Evolutionary conservation across 202 grass and related monocot genomes (phyloP), one percentile per base, ranked within the genome.

Genomic region (Schoenoplectus tabernaemontani): DNA sequence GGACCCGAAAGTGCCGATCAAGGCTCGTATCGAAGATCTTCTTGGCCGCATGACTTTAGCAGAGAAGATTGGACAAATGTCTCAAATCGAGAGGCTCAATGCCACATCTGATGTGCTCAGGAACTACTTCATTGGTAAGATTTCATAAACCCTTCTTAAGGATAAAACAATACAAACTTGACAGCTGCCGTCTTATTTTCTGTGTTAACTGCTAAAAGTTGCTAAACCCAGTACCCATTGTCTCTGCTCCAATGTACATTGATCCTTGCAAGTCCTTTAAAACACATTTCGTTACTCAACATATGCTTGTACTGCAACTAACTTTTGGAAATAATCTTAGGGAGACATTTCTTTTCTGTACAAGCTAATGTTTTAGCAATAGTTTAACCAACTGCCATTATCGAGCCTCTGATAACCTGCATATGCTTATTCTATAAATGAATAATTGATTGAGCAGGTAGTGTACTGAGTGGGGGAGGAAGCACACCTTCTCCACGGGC

Each of bases 21-120:
- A 66, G 11, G 87, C 64, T 84, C 89, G 89, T 76, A 79, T 91
- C 15, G 15, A 80, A 10, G 92, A 95, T 78, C 84, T 95, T 39
- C 77, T 95, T 10, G 1, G 75, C 37, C 75, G 87, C 8, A 95
- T 95, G 89, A 91, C 87, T 72, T 84, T 95, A 5, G 89, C 86
- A 79, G 92, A 95, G 82, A 95, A 91, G 92, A 89, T 95, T 59
- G 89, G 89, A 0, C 92, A 95, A 82, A 95, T 95, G 92, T 89
- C 89, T 16, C 92, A 95, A 79, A 91, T 95, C 77, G 89, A 89
- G 81, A 59, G 89, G 63, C 69, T 82, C 64, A 91, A 91, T 75
- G 86, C 88, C 3, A 70, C 86, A 23, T 34, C 56, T 17, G 37
- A 77, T 58, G 88, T 91, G 34, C 82, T 93, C 64, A 59, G 86